Conservation (phyloP, 73 alveolate genomes). For the Durusdinium trenchii region DNA sequence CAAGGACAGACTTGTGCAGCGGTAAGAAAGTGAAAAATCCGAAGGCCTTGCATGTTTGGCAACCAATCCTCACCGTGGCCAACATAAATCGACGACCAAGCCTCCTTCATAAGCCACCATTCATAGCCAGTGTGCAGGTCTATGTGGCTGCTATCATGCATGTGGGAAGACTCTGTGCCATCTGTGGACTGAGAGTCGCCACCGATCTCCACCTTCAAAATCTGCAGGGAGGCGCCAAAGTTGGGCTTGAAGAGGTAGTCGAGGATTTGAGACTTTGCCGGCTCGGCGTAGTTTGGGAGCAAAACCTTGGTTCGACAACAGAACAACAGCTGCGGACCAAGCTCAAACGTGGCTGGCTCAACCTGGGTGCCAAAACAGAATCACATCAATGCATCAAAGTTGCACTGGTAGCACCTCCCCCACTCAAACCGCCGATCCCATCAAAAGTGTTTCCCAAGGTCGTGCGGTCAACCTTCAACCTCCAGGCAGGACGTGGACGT, state of each 20-base stretch:
- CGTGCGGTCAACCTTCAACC: conserved; percentile 68
- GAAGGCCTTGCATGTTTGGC: not conserved
- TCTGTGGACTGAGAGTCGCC: conserved; percentile 94
- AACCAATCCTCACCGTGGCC: not conserved
- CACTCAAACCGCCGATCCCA: conserved; percentile 89
- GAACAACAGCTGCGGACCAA: not conserved
- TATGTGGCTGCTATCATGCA: conserved; percentile 42
- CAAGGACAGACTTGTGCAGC: not conserved
- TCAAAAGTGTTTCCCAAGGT: conserved; percentile 43
- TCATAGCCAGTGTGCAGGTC: conserved; percentile 87
- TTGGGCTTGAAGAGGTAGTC: conserved; percentile 89
- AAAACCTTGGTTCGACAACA: not conserved
- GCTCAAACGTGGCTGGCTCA: too few species aligned
- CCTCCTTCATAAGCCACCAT: conserved; percentile 82
- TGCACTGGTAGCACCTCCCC: conserved; percentile 89
- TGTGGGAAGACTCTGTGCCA: conserved; percentile 85
- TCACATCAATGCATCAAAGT: not conserved
- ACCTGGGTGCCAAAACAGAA: too few species aligned
- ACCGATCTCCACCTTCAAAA: conserved; percentile 80
- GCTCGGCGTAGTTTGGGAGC: conserved; percentile 90
- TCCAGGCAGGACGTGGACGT: too few species aligned
- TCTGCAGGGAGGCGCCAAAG: conserved; percentile 88
- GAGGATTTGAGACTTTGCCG: conserved; percentile 56
- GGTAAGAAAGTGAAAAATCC: not conserved
- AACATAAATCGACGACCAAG: not conserved